A percentile compares a stretch with the other conserved stretches of the same genome.
These are phyloP conservation scores for Apiotrichum sp. DNA, from an alignment of 1,284 basidiomycete genomes.

Conservation along the genomic window DNA sequence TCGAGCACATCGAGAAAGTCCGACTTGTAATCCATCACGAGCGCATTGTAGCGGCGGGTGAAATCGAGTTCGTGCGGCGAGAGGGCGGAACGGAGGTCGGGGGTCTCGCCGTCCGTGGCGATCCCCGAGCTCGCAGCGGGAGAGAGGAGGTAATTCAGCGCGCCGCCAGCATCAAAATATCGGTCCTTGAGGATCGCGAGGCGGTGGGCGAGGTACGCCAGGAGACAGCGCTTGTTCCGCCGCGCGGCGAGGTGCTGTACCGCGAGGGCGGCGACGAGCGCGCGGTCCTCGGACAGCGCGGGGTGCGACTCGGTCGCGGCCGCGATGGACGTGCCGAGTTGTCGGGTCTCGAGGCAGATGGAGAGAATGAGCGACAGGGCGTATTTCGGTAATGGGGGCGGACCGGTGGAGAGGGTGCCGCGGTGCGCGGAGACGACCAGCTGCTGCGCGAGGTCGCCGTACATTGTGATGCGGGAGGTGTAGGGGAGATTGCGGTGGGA, in stretches of 20 bases:
- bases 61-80: conserved; percentile 89
- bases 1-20: conserved; percentile 82
- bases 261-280: conserved; percentile 62
- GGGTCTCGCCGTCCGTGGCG: conserved; percentile 19
- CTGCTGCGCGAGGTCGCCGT: conserved; percentile 75
- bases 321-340: conserved; percentile 56
- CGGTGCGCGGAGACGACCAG: conserved; percentile 79
- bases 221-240: conserved; percentile 86
- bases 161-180: conserved; percentile 92
- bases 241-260: conserved; percentile 81
- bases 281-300: conserved; percentile 44
- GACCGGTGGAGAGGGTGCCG: conserved; percentile 69
- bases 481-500: too few relatives aligned
- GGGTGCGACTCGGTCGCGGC: conserved; percentile 34
- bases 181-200: conserved; percentile 72
- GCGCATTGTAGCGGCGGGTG: conserved; percentile 70
- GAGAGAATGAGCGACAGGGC: conserved; percentile 80
- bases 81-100: conserved; percentile 67
- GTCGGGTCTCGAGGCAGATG: conserved; percentile 84
- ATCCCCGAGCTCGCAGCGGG: conserved; percentile 21
- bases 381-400: conserved; percentile 69
- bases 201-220: conserved; percentile 84
- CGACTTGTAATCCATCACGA: conserved; percentile 74
- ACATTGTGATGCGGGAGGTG: conserved; percentile 41
- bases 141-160: conserved; percentile 74